phyloP scores from a whole-genome alignment of 805 yeast genomes.

The Starmerella tilneyi region DNA sequence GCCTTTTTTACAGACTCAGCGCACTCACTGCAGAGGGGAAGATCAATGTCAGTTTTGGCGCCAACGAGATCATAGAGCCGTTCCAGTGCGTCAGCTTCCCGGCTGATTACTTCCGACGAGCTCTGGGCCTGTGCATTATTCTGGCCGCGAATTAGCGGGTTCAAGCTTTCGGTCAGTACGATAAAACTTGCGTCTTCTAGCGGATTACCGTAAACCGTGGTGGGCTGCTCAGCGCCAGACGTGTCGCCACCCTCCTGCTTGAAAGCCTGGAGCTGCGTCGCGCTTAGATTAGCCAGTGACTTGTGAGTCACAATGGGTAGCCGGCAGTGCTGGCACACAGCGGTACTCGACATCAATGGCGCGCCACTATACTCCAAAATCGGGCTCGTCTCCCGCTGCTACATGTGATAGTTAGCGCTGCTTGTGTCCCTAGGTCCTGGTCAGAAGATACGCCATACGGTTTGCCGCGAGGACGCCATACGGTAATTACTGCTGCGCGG shows the following conservation, averaged over 20 bases:
- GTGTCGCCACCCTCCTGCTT: slow-evolving; percentile 28
- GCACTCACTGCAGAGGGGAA: slow-evolving; percentile 84
- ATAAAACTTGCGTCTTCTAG: slow-evolving; percentile 25
- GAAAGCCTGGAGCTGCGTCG: slow-evolving; percentile 47
- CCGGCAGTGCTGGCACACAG: slow-evolving; percentile 53
- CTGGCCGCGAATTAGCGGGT: slow-evolving; percentile 21
- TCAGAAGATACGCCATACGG: no score
- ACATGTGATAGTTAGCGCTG: no score
- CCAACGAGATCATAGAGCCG: slow-evolving; percentile 65
- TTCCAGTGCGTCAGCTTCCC: slow-evolving; percentile 34
- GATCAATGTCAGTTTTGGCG: slow-evolving; percentile 62
- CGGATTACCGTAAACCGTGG: slow-evolving; percentile 28
- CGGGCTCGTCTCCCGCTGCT: no score
- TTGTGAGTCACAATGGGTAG: slow-evolving; percentile 48
- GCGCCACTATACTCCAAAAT: no score
- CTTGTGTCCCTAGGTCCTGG: no score
- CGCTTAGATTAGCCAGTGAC: slow-evolving; percentile 42
- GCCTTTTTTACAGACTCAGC: slow-evolving; percentile 54
- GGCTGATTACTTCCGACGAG: slow-evolving; percentile 7
- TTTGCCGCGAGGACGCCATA: no score
- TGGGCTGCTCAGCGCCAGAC: neutral
- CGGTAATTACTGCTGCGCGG: no score
- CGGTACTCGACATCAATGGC: slow-evolving; percentile 5
- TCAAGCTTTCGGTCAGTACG: slow-evolving; percentile 24
- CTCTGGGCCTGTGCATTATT: neutral